Conservation (phyloP, 2,329 filamentous ascomycete species). For the Clarireedia hainanense region DNA sequence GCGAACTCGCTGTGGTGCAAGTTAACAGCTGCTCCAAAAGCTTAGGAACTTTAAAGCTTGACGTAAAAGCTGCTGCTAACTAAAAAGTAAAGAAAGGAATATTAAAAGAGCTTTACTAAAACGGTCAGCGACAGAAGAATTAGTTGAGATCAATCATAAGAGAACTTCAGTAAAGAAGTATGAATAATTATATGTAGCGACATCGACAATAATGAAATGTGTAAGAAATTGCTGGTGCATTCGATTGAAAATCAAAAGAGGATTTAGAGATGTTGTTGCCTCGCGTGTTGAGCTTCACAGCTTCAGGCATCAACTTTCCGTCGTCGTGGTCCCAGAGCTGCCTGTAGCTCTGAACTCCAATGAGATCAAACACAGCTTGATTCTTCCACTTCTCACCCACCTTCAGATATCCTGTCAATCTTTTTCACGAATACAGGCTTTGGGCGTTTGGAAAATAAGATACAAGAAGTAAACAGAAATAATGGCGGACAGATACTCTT, state of each 20-base stretch:
- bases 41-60: not conserved
- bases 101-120: not conserved
- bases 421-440: not conserved
- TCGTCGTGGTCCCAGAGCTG: constrained; percentile 13
- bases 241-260: not conserved
- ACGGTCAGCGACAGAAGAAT: not conserved
- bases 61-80: not conserved
- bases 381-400: constrained; percentile 9
- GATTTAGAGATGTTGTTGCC: not conserved
- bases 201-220: constrained; percentile 11
- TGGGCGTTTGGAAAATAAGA: constrained; percentile 1
- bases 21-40: not conserved
- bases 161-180: constrained; percentile 11
- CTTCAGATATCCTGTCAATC: constrained; percentile 5
- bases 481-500: constrained; percentile 99
- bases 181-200: constrained; percentile 18
- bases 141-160: constrained; percentile 5
- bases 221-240: not conserved
- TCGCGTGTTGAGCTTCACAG: constrained; percentile 1
- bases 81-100: not conserved
- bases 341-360: constrained; percentile 13
- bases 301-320: constrained; percentile 6
- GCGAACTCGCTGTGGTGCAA: not conserved
- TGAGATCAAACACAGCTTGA: constrained; percentile 17
- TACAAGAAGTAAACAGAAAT: constrained; percentile 24